These are phyloP conservation scores for Rhodotorula taiwanensis DNA, from an alignment of 768 basidiomycete species.

Conservation along the genomic window DNA sequence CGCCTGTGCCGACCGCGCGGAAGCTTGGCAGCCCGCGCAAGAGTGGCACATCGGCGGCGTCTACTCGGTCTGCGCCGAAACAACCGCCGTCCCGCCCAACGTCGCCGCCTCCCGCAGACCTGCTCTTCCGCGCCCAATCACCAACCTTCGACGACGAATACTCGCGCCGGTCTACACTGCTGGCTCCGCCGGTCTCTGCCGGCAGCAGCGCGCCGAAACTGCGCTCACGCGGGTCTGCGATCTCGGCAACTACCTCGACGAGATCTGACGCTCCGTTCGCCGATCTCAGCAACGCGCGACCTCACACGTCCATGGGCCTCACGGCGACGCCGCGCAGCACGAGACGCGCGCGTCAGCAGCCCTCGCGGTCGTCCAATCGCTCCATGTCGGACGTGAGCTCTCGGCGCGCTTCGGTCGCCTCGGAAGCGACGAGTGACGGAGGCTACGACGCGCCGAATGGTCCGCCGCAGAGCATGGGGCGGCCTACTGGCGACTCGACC, in stretches of 20 bases:
- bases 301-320: constrained; percentile 10
- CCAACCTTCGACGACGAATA: constrained; percentile 40
- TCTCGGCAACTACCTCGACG: constrained; percentile 16
- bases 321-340: constrained; percentile 11
- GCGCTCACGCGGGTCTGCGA: constrained; percentile 13
- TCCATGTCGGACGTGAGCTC: constrained; percentile 46
- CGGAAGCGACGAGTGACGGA: constrained; percentile 43
- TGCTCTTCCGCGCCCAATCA: constrained; percentile 69
- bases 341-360: constrained; percentile 5
- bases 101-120: constrained; percentile 86
- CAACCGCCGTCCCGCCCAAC: constrained; percentile 58
- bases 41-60: constrained; percentile 12
- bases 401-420: constrained; percentile 74
- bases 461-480: constrained; percentile 5
- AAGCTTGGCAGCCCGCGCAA: constrained; percentile 18
- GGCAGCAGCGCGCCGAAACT: not conserved
- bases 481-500: constrained; percentile 53
- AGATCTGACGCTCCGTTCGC: constrained; percentile 15
- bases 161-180: constrained; percentile 13
- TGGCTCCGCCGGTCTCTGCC: constrained; percentile 20
- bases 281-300: constrained; percentile 6
- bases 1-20: constrained; percentile 8
- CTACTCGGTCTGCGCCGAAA: constrained; percentile 6
- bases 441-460: constrained; percentile 26
- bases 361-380: constrained; percentile 3